phyloP scores from a whole-genome alignment of 1,284 basidiomycete genomes.

The Boletus sp. region DNA sequence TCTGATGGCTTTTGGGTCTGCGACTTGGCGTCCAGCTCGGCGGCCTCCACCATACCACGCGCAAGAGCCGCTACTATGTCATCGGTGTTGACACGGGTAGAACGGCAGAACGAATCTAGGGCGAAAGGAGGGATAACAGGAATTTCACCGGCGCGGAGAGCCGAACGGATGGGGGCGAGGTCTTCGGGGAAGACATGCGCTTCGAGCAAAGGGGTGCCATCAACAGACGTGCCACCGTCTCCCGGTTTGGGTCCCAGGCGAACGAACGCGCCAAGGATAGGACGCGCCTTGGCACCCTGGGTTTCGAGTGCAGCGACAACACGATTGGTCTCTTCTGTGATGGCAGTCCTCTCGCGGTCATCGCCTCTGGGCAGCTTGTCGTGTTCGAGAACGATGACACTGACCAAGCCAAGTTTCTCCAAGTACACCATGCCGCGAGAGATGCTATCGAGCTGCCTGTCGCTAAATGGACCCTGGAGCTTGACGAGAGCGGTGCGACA shows the following conservation, averaged over 20 bases:
- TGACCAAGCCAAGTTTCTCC: conserved; percentile 91
- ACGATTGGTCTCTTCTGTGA: conserved; percentile 76
- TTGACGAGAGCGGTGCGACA: conserved; percentile 92
- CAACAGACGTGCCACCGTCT: conserved; percentile 37
- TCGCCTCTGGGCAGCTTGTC: conserved; percentile 71
- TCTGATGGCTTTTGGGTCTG: conserved; percentile 18
- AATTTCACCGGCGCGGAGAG: conserved; percentile 89
- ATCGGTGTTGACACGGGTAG: conserved; percentile 84
- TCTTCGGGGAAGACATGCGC: conserved; percentile 75
- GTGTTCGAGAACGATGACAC: conserved; percentile 92
- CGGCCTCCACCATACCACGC: conserved; percentile 78
- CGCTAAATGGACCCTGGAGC: conserved; percentile 95
- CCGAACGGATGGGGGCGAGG: conserved; percentile 79
- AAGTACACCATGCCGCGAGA: conserved; percentile 92
- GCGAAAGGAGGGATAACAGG: conserved; percentile 95
- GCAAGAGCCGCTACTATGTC: conserved; percentile 87
- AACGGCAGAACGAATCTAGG: conserved; percentile 85
- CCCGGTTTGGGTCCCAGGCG: conserved; percentile 74
- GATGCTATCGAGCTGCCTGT: conserved; percentile 91
- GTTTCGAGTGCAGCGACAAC: conserved; percentile 81
- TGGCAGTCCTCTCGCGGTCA: conserved; percentile 56
- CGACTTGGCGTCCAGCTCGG: conserved; percentile 38
- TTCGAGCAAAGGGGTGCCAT: conserved; percentile 52
- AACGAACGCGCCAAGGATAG: conserved; percentile 83
- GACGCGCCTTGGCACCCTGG: conserved; percentile 83